Percentiles rank a stretch among this genome's conserved stretches.
Evolutionary conservation across 352 stramenopile species (phyloP).

Genomic region (Hyaloperonospora brassicae): DNA sequence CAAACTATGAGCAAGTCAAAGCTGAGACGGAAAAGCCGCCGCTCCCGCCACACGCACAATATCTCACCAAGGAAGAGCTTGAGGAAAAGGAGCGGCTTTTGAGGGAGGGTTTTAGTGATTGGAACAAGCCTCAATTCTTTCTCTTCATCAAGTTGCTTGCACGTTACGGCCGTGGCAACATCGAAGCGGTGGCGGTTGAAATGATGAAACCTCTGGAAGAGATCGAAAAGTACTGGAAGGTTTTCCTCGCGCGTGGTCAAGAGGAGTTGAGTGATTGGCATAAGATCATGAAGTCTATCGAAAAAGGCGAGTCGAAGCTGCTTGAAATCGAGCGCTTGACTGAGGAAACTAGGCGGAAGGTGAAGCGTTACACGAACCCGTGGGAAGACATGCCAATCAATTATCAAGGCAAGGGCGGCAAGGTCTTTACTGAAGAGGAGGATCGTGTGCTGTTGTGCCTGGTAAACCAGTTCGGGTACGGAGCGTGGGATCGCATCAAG

Average conservation of each 20-base stretch:
- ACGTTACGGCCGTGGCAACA: constrained; percentile 66
- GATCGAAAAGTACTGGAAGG: constrained; percentile 51
- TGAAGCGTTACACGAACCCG: constrained; percentile 71
- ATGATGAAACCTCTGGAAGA: constrained; percentile 80
- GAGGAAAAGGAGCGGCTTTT: constrained; percentile 90
- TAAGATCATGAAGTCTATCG: constrained; percentile 82
- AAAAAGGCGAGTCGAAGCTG: constrained; percentile 83
- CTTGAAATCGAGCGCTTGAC: constrained; percentile 81
- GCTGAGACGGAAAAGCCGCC: constrained; percentile 66
- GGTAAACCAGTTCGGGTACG: constrained; percentile 96
- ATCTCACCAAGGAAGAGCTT: constrained; percentile 78
- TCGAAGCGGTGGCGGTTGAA: constrained; percentile 70
- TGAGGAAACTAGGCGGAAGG: constrained; percentile 63
- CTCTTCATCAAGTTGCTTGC: constrained; percentile 80
- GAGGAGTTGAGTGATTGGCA: constrained; percentile 74
- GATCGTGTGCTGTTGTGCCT: constrained; percentile 96
- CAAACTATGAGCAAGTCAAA: constrained; percentile 75
- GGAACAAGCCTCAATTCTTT: constrained; percentile 86
- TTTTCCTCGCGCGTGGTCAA: constrained; percentile 64
- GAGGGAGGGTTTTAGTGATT: constrained; percentile 72
- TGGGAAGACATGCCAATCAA: constrained; percentile 86
- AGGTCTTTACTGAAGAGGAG: constrained; percentile 95
- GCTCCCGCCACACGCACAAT: constrained; percentile 60
- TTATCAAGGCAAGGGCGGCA: constrained; percentile 86
- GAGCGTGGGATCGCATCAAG: constrained; percentile 94